Percentiles rank a stretch among this genome's conserved stretches.
Conservation (phyloP, 192 early-diverging fungal genomes). For the Backusella circina region DNA sequence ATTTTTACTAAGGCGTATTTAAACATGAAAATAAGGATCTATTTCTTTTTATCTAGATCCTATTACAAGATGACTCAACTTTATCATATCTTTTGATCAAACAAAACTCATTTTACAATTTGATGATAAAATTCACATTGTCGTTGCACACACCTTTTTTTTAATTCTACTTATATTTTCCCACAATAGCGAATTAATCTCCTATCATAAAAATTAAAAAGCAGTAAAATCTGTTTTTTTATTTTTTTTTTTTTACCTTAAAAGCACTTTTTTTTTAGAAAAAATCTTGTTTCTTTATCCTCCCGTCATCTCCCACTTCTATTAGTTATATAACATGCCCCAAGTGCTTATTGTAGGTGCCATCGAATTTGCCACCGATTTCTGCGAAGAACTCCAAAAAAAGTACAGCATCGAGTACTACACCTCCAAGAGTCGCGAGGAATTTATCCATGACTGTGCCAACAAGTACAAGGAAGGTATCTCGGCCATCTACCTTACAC, state of each 20-base stretch:
- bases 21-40: too few species aligned
- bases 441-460: slow-evolving; percentile 28
- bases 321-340: neutral
- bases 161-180: neutral
- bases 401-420: slow-evolving; percentile 9
- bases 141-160: neutral
- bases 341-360: slow-evolving; percentile 18
- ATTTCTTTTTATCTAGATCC: too few species aligned
- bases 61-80: neutral
- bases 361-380: slow-evolving; percentile 21
- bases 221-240: too few species aligned
- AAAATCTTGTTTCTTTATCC: neutral
- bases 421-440: slow-evolving; percentile 11
- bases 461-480: slow-evolving; percentile 25
- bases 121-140: neutral
- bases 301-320: neutral
- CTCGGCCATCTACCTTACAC: slow-evolving; percentile 9
- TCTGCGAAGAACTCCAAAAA: slow-evolving; percentile 13
- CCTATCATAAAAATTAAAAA: neutral
- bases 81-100: neutral
- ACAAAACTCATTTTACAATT: neutral
- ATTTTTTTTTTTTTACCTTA: too few species aligned
- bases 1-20: too few species aligned
- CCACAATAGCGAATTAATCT: neutral
- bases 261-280: neutral